Evolutionary conservation across 352 stramenopile species (phyloP), one percentile per base, ranked within the genome.

Genomic region (Phytophthora sojae): DNA sequence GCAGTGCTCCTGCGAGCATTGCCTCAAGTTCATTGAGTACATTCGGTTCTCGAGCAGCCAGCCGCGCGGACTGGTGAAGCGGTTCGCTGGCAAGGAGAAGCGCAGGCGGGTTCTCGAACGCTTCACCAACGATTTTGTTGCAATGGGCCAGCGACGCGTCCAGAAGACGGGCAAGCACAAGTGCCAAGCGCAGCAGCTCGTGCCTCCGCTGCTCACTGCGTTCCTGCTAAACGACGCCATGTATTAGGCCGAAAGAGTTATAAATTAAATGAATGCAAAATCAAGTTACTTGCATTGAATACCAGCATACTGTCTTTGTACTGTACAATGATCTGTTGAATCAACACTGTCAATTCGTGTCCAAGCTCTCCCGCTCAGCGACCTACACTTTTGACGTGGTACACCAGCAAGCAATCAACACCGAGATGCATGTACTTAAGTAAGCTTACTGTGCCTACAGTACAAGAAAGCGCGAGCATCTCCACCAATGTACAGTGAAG

Each of bases 1-100:
- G 15, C 72, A 78, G 57, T 83, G 73, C 55, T n/a, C 71, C 5
- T 90, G 82, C 37, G 63, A 64, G 9, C 88, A 88, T 61, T 90
- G 82, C 57, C 73, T 84, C 42, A 64, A 72, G 51, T 85, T 86
- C 32, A 61, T 85, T 30, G 63, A 79, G 32, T 70, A 85, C 62
- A 61, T 88, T 55, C 71, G 79, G 9, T 88, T 86, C 64, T 76
- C 57, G 21, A 56, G 64, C 23, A 44, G 32, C 0, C 77, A 90
- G 56, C 82, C 82, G 7, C 58, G 69, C 7, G 44, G 76, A 17
- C 26, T 85, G 19, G 57, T 70, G 44, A 88, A 83, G 61, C 12
- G 79, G 25, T 54, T 76, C 39, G 25, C 55, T 54, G 9, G n/a
- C 52, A 47, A 68, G 66, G 59, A 78, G 47, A 64, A 78, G 19